A percentile compares a stretch with the other conserved stretches of the same genome.
Conservation (phyloP, 1,284 basidiomycete genomes). For the Ustilago nuda region DNA sequence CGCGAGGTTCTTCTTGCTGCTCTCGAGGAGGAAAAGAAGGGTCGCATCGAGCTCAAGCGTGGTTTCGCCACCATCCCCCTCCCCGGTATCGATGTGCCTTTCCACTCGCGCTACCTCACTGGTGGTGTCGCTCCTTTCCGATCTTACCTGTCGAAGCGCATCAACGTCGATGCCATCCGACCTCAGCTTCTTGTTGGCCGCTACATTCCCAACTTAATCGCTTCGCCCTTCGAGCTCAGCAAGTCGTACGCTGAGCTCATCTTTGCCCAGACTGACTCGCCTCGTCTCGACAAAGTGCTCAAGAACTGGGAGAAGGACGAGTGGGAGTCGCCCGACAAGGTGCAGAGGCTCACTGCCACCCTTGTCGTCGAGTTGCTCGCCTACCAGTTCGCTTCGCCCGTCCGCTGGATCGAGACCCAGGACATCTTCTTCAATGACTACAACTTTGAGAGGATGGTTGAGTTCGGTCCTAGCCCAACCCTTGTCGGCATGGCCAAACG, state of each 20-base stretch:
- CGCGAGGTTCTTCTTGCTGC: slow-evolving; percentile 83
- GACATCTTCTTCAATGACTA: slow-evolving; percentile 89
- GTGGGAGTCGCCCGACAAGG: slow-evolving; percentile 84
- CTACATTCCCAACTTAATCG: slow-evolving; percentile 97
- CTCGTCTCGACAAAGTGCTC: slow-evolving; percentile 90
- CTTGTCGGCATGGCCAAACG: slow-evolving; percentile 95
- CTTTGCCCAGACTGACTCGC: slow-evolving; percentile 74
- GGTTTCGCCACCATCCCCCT: slow-evolving; percentile 77
- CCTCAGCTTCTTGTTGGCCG: slow-evolving; percentile 77
- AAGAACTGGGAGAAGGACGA: slow-evolving; percentile 91
- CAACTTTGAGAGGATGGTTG: slow-evolving; percentile 91
- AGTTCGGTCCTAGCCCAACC: slow-evolving; percentile 95
- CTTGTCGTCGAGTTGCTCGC: slow-evolving; percentile 96
- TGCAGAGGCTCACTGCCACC: slow-evolving; percentile 91
- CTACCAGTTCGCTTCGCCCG: slow-evolving; percentile 82
- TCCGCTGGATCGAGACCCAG: slow-evolving; percentile 98
- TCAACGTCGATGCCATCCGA: slow-evolving; percentile 79
- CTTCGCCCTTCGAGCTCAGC: slow-evolving; percentile 90
- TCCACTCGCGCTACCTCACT: slow-evolving; percentile 95
- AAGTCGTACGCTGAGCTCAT: slow-evolving; percentile 93
- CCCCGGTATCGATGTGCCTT: slow-evolving; percentile 97
- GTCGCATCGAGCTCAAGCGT: slow-evolving; percentile 93
- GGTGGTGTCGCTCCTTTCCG: slow-evolving; percentile 98
- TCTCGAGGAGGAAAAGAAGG: slow-evolving; percentile 80
- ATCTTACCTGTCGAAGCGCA: slow-evolving; percentile 95